Conservation (phyloP, 1,284 basidiomycete genomes). For the Sanghuangporus sanghuang region DNA sequence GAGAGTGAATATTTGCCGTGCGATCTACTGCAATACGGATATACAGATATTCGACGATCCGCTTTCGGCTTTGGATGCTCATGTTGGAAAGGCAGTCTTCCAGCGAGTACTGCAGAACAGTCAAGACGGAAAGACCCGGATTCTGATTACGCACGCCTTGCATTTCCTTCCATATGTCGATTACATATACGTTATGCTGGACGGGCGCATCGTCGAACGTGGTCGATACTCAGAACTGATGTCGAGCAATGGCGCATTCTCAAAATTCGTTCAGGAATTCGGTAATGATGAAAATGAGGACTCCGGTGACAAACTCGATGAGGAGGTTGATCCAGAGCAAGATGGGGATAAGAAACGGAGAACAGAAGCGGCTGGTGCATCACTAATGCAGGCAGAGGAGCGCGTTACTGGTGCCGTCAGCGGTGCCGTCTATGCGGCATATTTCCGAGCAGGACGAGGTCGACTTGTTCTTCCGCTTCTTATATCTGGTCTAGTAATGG, state of each 20-base stretch:
- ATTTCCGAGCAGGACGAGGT: slow-evolving; percentile 52
- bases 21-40: slow-evolving; percentile 82
- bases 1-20: slow-evolving; percentile 73
- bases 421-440: slow-evolving; percentile 45
- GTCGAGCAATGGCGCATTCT: slow-evolving; percentile 60
- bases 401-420: slow-evolving; percentile 56
- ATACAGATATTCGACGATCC: slow-evolving; percentile 88
- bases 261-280: slow-evolving; percentile 65
- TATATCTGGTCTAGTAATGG: slow-evolving; percentile 42
- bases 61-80: slow-evolving; percentile 75
- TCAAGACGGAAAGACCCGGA: slow-evolving; percentile 64
- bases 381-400: slow-evolving; percentile 45
- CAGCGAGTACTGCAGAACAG: slow-evolving; percentile 52
- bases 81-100: slow-evolving; percentile 85
- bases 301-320: slow-evolving; percentile 29
- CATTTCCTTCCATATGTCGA: slow-evolving; percentile 79
- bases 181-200: slow-evolving; percentile 64
- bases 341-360: slow-evolving; percentile 19
- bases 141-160: slow-evolving; percentile 81
- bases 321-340: slow-evolving; percentile 23
- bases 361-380: slow-evolving; percentile 17
- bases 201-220: slow-evolving; percentile 71
- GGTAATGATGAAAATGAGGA: slow-evolving; percentile 43
- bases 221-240: slow-evolving; percentile 74
- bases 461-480: slow-evolving; percentile 48